Conservation (phyloP, 148 eudicot species). For the Rhododendron griersonianum region DNA sequence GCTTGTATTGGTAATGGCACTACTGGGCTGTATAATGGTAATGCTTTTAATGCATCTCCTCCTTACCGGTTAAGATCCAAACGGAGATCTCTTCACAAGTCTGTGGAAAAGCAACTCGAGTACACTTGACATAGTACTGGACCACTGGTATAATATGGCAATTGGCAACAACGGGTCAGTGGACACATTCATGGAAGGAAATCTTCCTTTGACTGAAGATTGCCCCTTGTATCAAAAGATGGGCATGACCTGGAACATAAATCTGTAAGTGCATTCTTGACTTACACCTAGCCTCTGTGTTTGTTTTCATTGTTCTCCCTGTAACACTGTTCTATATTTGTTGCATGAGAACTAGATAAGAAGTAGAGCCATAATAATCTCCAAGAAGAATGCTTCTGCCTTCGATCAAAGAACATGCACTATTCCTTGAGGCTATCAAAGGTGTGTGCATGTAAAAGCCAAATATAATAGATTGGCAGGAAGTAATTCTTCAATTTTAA, state of each 20-base stretch:
- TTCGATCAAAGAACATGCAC: not conserved
- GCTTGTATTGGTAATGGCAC: constrained; percentile 25
- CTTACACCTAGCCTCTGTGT: constrained; percentile 3
- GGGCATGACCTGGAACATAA: constrained; percentile 30
- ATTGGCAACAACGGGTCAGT: constrained; percentile 23
- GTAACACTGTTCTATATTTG: not conserved
- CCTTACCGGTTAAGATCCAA: constrained; percentile 68
- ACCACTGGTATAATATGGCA: no score
- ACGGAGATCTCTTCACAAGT: constrained; percentile 55
- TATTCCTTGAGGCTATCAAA: not conserved
- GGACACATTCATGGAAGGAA: constrained; percentile 30
- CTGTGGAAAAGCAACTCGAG: constrained; percentile 83
- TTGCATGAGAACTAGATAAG: not conserved
- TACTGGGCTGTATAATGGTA: constrained; percentile 30
- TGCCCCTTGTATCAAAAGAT: constrained; percentile 30
- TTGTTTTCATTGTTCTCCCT: not conserved
- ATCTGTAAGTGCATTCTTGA: constrained; percentile 30
- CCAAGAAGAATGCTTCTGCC: not conserved
- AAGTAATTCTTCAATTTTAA: not conserved
- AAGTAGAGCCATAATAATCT: not conserved
- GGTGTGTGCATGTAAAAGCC: not conserved
- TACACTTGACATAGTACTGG: constrained; percentile 33
- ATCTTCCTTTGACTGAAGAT: constrained; percentile 30
- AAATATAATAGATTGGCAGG: not conserved
- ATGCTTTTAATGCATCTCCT: constrained; percentile 74